These are phyloP conservation scores for Roridomyces roridus DNA, from an alignment of 768 basidiomycete genomes.

Conservation along the genomic window DNA sequence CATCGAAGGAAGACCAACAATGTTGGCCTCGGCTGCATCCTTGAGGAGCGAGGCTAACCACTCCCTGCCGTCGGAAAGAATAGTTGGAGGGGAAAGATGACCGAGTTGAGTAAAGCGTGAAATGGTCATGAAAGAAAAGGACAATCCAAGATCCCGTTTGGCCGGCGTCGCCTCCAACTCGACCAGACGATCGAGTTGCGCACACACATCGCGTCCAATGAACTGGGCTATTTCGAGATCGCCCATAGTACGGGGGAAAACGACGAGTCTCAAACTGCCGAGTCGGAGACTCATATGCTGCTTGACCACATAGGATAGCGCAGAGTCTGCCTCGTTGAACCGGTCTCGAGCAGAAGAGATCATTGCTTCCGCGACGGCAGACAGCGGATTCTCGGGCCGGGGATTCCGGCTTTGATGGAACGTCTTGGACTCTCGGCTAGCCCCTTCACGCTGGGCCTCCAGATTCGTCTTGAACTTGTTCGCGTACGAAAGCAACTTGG, in stretches of 20 bases:
- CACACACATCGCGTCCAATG: slow-evolving; percentile 69
- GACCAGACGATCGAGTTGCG: slow-evolving; percentile 70
- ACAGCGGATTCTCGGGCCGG: slow-evolving; percentile 80
- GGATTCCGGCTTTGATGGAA: slow-evolving; percentile 77
- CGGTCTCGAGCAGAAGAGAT: slow-evolving; percentile 73
- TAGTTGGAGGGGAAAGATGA: slow-evolving; percentile 48
- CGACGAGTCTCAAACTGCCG: slow-evolving; percentile 65
- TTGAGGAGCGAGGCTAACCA: slow-evolving; percentile 71
- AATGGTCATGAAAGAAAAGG: slow-evolving; percentile 78
- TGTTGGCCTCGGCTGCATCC: slow-evolving; percentile 70
- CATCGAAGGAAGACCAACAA: slow-evolving; percentile 85
- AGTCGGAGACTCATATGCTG: slow-evolving; percentile 80
- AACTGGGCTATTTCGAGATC: slow-evolving; percentile 83
- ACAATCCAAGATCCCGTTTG: slow-evolving; percentile 70
- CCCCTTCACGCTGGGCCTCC: slow-evolving; percentile 74
- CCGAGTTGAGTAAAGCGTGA: slow-evolving; percentile 73
- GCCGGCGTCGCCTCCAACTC: slow-evolving; percentile 54
- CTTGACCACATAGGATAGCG: slow-evolving; percentile 64
- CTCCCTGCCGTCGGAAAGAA: slow-evolving; percentile 45
- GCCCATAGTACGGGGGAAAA: slow-evolving; percentile 82
- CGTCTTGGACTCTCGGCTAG: slow-evolving; percentile 77
- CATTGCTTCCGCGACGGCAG: slow-evolving; percentile 88
- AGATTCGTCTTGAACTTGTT: slow-evolving; percentile 80
- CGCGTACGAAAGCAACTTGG: slow-evolving; percentile 74
- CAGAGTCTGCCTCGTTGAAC: slow-evolving; percentile 70